Evolutionary conservation across 2,329 filamentous ascomycete genomes (phyloP).

Genomic region (Penicillium brevicompactum): DNA sequence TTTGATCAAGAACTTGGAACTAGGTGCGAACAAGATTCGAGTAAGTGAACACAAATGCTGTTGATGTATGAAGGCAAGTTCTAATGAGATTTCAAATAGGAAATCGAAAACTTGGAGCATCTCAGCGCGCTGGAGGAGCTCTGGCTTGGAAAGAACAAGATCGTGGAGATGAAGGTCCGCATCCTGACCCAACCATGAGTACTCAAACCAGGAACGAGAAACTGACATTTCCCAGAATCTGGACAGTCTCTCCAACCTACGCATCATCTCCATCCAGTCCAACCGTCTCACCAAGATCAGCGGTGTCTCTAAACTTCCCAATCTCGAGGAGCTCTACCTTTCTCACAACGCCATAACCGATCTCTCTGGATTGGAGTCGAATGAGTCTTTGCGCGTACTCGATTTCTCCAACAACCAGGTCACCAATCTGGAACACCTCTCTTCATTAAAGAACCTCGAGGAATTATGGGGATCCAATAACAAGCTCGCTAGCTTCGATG

Average conservation of each 20-base stretch:
- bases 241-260: constrained; percentile 72
- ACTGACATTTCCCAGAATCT: constrained; percentile 56
- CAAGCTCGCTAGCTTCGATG: constrained; percentile 73
- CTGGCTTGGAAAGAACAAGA: constrained; percentile 97
- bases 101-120: constrained; percentile 81
- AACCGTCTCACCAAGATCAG: constrained; percentile 83
- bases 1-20: constrained; percentile 78
- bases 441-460: constrained; percentile 70
- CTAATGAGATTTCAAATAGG: constrained; percentile 39
- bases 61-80: not conserved
- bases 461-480: constrained; percentile 97
- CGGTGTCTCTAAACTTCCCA: constrained; percentile 71
- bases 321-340: constrained; percentile 91
- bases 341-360: constrained; percentile 88
- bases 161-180: constrained; percentile 71
- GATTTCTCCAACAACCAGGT: constrained; percentile 91
- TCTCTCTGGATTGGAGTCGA: constrained; percentile 71
- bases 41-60: constrained; percentile 33
- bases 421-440: constrained; percentile 70
- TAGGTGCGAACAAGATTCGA: constrained; percentile 88
- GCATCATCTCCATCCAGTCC: constrained; percentile 90
- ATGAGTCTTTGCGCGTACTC: constrained; percentile 70
- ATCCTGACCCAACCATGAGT: not conserved
- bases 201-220: not conserved
- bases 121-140: constrained; percentile 80